Evolutionary conservation across 2,329 filamentous ascomycete species (phyloP), one percentile per base, ranked within the genome.

Genomic region (Septoria petroselini): DNA sequence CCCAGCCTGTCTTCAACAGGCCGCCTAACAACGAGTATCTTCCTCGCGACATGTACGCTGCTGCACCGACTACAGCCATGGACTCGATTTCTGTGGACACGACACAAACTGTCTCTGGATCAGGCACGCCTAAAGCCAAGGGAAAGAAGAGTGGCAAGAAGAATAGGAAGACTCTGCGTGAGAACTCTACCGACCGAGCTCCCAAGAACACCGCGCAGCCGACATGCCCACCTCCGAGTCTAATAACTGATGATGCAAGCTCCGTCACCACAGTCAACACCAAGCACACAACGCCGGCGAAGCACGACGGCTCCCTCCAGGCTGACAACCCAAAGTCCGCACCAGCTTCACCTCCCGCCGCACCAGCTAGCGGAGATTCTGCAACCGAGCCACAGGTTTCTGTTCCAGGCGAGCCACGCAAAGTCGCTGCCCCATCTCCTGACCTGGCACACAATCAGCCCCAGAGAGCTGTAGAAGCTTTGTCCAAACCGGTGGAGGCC

Each of bases 71-170:
- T 11, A 11, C 12, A 11, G 12, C 15, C 15, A 31, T 23, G 8
- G 43, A 47, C 2, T 38, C 34, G 11, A 19, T 25, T 4, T 55
- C 53, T 27, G 41, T 47, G 11, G 50, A 58, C 19, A 49, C 52
- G 2, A 57, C 58, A 3, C 50, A 57, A 4, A 56, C 48, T 4
- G 45, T 46, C 17, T 62, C 61, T 18, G 51, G 42, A 14, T 23
- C 52, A 11, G 54, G 41, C 14, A 57, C 60, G 8, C 58, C 59
- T 2, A 60, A 58, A 45, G 50, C 43, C 18, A 54, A 53, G 37
- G 48, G 48, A 37, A 52, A 53, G 27, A 45, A 43, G 23, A 33
- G 39, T 15, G 47, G 45, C 27, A 53, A 51, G 31, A 51, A 48
- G 14, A 55, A 46, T 30, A 58, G 55, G 43, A 53, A 54, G 45